Base-by-base conservation (phyloP, 371 early-diverging fungal genomes). In the Syncephalastrum racemosum region DNA sequence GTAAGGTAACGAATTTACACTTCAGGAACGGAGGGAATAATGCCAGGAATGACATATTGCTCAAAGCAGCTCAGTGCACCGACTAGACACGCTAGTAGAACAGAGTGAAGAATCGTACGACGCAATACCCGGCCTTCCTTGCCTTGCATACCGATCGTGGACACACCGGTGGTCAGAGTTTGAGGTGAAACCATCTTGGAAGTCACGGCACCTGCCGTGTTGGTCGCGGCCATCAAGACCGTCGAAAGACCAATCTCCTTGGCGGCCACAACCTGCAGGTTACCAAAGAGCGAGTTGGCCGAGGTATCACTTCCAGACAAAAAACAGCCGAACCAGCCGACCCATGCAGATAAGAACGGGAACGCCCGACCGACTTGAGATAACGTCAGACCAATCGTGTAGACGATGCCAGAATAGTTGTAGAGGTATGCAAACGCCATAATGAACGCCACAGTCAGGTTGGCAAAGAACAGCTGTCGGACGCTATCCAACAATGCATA, bases 281-380 rank as follows among this genome's bases (percentile, higher is more conserved):
- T 79, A 52, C 80, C 80, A 46, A 79, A 79, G 1, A 79, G 60
- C 14, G 71, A 68, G 18, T 59, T 59, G 40, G 74, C 74, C 4
- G 77, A 74, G 1, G 80, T 79, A 31, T 76, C 77, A 63, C 74
- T 75, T 23, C 80, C 80, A 14, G 77, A 74, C 18, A 79, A 57
- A 62, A 79, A 79, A 48, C 80, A 79, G 3, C 74, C 80, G 4
- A 79, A 40, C 80, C 80, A 79, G 16, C 80, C 80, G 6, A 79
- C 59, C 74, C 74, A 79, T 4, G 76, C 80, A 22, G 80, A 79
- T 15, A 79, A 56, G 55, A 79, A 79, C 0, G 80, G 80, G 64
- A 79, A 79, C 0, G 74, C 80, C 13, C 55, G 60, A 2, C 77
- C 77, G 2, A 79, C 80, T 16, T 74, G 74, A n/a, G 77, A 70